Conservation (phyloP, 2,329 filamentous ascomycete species). For the Hymenoscyphus linearis region DNA sequence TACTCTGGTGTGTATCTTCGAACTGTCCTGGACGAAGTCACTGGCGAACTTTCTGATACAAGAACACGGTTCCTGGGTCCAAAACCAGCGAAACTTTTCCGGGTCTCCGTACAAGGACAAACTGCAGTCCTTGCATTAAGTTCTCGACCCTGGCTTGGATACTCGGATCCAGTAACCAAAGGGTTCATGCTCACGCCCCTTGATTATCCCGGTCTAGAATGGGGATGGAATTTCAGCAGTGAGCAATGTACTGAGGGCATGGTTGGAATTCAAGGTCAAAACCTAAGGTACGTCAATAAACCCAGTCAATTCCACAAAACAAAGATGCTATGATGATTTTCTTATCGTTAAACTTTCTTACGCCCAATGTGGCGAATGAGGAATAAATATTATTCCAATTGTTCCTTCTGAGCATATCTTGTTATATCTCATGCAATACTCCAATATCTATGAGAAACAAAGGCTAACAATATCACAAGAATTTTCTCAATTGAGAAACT, state of each 20-base stretch:
- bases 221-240: conserved; percentile 94
- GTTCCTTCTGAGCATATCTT: conserved; percentile 80
- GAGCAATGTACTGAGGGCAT: conserved; percentile 91
- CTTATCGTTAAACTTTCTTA: conserved; percentile 37
- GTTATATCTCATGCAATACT: conserved; percentile 2
- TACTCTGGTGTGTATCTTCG: conserved; percentile 94
- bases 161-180: conserved; percentile 80
- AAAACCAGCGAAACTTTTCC: conserved; percentile 83
- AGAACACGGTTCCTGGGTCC: conserved; percentile 90
- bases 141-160: conserved; percentile 93
- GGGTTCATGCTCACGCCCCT: conserved; percentile 90
- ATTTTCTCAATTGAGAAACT: conserved; percentile 90
- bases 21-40: conserved; percentile 91
- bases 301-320: not conserved
- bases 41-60: conserved; percentile 91
- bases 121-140: conserved; percentile 85
- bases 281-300: conserved; percentile 63
- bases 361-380: conserved; percentile 35
- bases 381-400: conserved; percentile 74
- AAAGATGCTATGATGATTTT: conserved; percentile 36
- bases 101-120: conserved; percentile 80
- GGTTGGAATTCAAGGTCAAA: conserved; percentile 87
- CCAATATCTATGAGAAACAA: not conserved
- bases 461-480: conserved; percentile 43
- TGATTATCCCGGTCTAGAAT: conserved; percentile 82